Percentiles rank a stretch among this genome's conserved stretches.
Conservation (phyloP, 106 monocot species). For the Gastrodia elata region DNA sequence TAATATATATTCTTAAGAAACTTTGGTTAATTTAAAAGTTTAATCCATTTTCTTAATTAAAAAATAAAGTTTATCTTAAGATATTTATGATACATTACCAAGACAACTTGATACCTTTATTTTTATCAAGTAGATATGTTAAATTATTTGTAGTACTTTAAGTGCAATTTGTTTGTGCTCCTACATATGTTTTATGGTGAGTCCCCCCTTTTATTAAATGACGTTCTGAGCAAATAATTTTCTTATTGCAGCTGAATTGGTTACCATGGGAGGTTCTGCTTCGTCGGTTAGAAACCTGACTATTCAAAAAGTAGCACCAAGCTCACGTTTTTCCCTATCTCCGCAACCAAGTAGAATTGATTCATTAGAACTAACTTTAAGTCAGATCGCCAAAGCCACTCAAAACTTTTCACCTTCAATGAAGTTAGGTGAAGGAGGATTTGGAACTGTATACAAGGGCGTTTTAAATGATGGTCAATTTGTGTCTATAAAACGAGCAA, state of each 20-base stretch:
- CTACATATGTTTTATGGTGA: too few species aligned
- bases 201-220: neutral
- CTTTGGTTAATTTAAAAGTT: neutral
- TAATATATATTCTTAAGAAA: neutral
- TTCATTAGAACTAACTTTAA: slow-evolving; percentile 48
- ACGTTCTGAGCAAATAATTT: neutral
- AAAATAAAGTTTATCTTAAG: neutral
- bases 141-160: too few species aligned
- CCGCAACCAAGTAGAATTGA: slow-evolving; percentile 33
- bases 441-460: slow-evolving; percentile 76
- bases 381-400: slow-evolving; percentile 61
- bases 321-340: slow-evolving; percentile 74
- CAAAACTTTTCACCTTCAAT: slow-evolving; percentile 58
- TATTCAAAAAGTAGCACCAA: slow-evolving; percentile 46
- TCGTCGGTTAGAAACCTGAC: slow-evolving; percentile 18
- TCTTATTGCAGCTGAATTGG: slow-evolving; percentile 36
- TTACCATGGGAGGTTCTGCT: slow-evolving; percentile 26
- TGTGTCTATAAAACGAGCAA: slow-evolving; percentile 78
- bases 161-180: too few species aligned
- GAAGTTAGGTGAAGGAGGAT: slow-evolving; percentile 67
- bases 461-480: slow-evolving; percentile 48
- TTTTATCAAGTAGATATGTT: too few species aligned
- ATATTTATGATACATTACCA: neutral
- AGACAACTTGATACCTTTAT: neutral
- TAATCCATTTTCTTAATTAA: neutral